Percentiles rank a stretch among this genome's conserved stretches.
Evolutionary conservation across 208 protist genomes (phyloP).

Genomic region (Trichomonas tenax): DNA sequence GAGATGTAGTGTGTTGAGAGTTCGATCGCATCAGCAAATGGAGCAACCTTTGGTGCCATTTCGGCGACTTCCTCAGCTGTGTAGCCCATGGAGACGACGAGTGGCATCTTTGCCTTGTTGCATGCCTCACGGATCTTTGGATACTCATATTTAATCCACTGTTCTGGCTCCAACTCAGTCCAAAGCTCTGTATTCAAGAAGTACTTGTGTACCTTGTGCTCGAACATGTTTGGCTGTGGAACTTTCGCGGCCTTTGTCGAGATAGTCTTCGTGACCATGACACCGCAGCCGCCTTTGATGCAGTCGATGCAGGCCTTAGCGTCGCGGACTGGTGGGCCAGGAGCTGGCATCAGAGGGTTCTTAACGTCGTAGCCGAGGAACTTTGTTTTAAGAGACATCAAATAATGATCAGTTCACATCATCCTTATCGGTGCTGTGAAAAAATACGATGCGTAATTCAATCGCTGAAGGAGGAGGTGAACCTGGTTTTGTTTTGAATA

Average conservation of each 20-base stretch:
- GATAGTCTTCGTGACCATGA: not conserved
- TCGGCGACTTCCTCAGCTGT: not conserved
- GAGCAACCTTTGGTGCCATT: constrained; percentile 3
- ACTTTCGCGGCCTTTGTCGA: not conserved
- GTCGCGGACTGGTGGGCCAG: not conserved
- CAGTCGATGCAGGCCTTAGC: not conserved
- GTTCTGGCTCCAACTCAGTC: not conserved
- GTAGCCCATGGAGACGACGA: not conserved
- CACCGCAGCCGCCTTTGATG: not conserved
- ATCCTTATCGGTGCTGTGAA: too few species aligned
- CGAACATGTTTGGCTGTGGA: not conserved
- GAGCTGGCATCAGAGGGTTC: not conserved
- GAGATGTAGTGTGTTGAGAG: not conserved
- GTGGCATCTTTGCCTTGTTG: not conserved
- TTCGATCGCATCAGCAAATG: constrained; percentile 7
- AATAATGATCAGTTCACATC: not conserved
- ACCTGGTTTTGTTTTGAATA: too few species aligned
- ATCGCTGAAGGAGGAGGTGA: too few species aligned
- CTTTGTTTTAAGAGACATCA: not conserved
- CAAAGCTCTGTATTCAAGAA: constrained; percentile 1
- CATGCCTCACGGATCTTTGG: constrained; percentile 13
- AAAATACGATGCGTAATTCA: too few species aligned
- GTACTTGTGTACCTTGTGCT: not conserved
- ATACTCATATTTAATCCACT: constrained; percentile 11
- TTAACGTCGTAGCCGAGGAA: not conserved